phyloP scores from a whole-genome alignment of 768 basidiomycete genomes.

The Mycena kentingensis region DNA sequence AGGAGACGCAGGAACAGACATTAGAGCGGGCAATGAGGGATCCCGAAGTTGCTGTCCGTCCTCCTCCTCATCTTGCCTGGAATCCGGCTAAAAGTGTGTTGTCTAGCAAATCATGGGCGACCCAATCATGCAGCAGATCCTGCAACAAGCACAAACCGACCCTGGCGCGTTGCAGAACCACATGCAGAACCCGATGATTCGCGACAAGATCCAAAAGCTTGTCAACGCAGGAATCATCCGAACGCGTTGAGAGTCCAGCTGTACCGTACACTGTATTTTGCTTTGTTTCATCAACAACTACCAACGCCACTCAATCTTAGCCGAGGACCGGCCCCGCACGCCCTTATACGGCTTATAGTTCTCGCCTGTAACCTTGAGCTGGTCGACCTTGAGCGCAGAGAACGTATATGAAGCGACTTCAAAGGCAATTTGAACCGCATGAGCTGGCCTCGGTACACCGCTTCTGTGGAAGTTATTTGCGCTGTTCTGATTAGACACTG shows the following conservation, averaged over 20 bases:
- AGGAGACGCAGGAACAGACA: slow-evolving; percentile 91
- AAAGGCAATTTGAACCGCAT: slow-evolving; percentile 72
- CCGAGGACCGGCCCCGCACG: slow-evolving; percentile 68
- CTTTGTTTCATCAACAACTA: slow-evolving; percentile 25
- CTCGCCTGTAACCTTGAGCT: slow-evolving; percentile 78
- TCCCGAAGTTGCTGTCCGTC: slow-evolving; percentile 87
- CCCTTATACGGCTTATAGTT: slow-evolving; percentile 92
- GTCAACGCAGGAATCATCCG: slow-evolving; percentile 92
- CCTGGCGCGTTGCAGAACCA: slow-evolving; percentile 91
- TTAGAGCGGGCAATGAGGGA: slow-evolving; percentile 94
- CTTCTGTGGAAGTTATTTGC: slow-evolving; percentile 25
- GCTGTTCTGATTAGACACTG: slow-evolving; percentile 3
- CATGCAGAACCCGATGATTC: slow-evolving; percentile 88
- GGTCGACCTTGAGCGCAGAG: slow-evolving; percentile 82
- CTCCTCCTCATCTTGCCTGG: slow-evolving; percentile 4
- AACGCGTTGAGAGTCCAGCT: slow-evolving; percentile 56
- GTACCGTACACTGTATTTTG: slow-evolving; percentile 5
- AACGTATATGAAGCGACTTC: slow-evolving; percentile 71
- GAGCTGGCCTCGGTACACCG: slow-evolving; percentile 63
- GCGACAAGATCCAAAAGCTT: slow-evolving; percentile 83
- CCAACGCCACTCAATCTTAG: slow-evolving; percentile 72
- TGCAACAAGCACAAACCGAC: slow-evolving; percentile 91
- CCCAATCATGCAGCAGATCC: slow-evolving; percentile 90
- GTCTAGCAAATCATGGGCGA: slow-evolving; percentile 80
- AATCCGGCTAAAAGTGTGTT: slow-evolving; percentile 6